A percentile compares a stretch with the other conserved stretches of the same genome.
These are phyloP conservation scores for Caryopteris hybrid DNA, from an alignment of 305 asterid species.

Conservation along the genomic window DNA sequence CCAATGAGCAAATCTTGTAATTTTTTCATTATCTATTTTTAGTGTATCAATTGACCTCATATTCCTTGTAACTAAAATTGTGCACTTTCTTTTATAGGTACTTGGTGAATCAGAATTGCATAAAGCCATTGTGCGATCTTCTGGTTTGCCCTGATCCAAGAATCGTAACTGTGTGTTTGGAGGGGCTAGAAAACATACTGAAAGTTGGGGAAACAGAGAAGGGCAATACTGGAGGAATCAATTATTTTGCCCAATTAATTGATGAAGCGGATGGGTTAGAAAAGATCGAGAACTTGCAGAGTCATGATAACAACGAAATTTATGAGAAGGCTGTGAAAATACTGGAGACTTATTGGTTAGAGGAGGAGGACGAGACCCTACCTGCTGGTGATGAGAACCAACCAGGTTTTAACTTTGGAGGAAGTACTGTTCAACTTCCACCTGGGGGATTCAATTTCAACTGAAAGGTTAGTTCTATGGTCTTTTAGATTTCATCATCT, in stretches of 20 bases:
- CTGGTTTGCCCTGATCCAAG: conserved; percentile 87
- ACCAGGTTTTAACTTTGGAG: conserved; percentile 73
- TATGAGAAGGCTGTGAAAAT: conserved; percentile 91
- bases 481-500: background rate
- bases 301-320: conserved; percentile 87
- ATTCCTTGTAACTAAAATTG: conserved; percentile 4
- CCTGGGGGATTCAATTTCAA: conserved; percentile 75
- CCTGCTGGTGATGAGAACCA: conserved; percentile 52
- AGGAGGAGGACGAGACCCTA: conserved; percentile 60
- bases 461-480: conserved; percentile 34
- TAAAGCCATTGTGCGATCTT: conserved; percentile 86
- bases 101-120: conserved; percentile 72
- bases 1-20: conserved; percentile 84
- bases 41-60: background rate
- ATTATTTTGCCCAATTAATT: conserved; percentile 64
- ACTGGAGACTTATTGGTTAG: conserved; percentile 86
- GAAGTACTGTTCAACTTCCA: conserved; percentile 49
- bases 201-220: conserved; percentile 88
- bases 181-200: conserved; percentile 88
- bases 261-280: conserved; percentile 92
- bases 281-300: conserved; percentile 81
- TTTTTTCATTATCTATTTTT: background rate
- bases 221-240: conserved; percentile 55
- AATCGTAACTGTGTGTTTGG: conserved; percentile 79
- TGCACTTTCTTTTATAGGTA: conserved; percentile 35